These are phyloP conservation scores for Oryza meridionalis DNA, from an alignment of 176 grass and related monocot genomes.

Conservation along the genomic window DNA sequence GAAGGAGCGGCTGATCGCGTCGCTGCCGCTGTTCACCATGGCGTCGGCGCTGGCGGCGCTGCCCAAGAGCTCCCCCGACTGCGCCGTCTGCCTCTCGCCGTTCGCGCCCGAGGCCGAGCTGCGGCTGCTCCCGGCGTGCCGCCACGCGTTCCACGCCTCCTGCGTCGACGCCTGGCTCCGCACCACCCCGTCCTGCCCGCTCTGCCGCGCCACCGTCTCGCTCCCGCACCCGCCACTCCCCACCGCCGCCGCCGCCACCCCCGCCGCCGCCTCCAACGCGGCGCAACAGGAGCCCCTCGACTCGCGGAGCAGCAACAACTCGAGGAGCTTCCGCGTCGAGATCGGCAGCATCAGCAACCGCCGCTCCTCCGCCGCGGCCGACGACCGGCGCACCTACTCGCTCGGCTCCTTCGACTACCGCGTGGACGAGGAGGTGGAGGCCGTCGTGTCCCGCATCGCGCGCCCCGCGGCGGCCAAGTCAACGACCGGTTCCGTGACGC, in stretches of 20 bases:
- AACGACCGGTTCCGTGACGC: not conserved
- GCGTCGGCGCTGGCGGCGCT: constrained; percentile 73
- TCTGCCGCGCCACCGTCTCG: constrained; percentile 77
- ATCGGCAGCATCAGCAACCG: constrained; percentile 84
- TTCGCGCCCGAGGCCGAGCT: constrained; percentile 78
- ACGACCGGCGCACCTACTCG: constrained; percentile 65
- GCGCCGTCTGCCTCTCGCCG: constrained; percentile 85
- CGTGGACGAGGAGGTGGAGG: constrained; percentile 87
- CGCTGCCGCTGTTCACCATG: constrained; percentile 85
- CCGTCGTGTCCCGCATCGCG: constrained; percentile 62
- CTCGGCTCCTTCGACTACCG: constrained; percentile 87
- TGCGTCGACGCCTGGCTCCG: constrained; percentile 94
- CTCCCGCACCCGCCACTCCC: constrained; percentile 68
- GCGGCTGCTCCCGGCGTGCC: constrained; percentile 86
- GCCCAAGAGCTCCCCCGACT: constrained; percentile 86
- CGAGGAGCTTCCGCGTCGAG: constrained; percentile 78
- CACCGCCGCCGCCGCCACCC: not conserved
- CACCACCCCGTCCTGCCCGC: constrained; percentile 83
- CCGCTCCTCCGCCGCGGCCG: constrained; percentile 45
- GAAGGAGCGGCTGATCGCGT: constrained; percentile 69
- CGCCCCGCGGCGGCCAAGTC: constrained; percentile 39
- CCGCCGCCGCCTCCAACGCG: not conserved
- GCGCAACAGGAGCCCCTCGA: constrained; percentile 2
- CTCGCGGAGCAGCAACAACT: constrained; percentile 42
- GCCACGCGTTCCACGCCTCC: constrained; percentile 82